Evolutionary conservation across 208 protist species (phyloP), one percentile per base, ranked within the genome.

Genomic region (Trypanosoma brucei): DNA sequence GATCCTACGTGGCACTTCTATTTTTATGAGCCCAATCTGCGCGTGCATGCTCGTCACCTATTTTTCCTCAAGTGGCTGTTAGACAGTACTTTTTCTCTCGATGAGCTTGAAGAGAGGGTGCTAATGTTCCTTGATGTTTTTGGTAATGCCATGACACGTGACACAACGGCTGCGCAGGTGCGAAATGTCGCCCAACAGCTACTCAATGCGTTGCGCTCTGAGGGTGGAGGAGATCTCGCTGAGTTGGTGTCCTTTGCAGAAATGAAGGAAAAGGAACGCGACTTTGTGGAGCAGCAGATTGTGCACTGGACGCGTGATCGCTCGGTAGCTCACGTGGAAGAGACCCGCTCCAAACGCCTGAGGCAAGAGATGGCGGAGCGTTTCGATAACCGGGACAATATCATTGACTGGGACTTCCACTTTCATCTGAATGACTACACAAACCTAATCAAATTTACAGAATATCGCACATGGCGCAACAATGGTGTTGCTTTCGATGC

Each of bases 371-470:
- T 96, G 84, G 91, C 88, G 7, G 88, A 96, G 55, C 91, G 91
- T 51, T 96, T 90, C 68, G 91, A 96, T 67, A 93, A 92, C 65
- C 83, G 86, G 45, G 84, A 92, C 73, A 96, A 96, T 65, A 72
- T 96, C 65, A 94, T 96, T 52, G 91, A 96, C 72, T 96, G 91
- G 91, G 91, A 96, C 65, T 96, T 93, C 68, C 84, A 91, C 54
- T 94, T 94, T 65, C 65, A 76, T 52, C 73, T 96, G 2, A 76
- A 66, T 11, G 88, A 94, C 49, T 94, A 94, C 81, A 85, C 85
- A 0, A 86, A 91, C 62, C 62, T 93, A 14, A 70, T 94, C n/a
- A 88, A 92, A 68, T 94, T 94, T 62, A 73, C 86, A 0, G 91
- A 96, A 68, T 96, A 96, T 65, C 88, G 88, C 48, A 76, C 71